Conservation (phyloP, 768 basidiomycete genomes). For the Tricholoma saponaceum region DNA sequence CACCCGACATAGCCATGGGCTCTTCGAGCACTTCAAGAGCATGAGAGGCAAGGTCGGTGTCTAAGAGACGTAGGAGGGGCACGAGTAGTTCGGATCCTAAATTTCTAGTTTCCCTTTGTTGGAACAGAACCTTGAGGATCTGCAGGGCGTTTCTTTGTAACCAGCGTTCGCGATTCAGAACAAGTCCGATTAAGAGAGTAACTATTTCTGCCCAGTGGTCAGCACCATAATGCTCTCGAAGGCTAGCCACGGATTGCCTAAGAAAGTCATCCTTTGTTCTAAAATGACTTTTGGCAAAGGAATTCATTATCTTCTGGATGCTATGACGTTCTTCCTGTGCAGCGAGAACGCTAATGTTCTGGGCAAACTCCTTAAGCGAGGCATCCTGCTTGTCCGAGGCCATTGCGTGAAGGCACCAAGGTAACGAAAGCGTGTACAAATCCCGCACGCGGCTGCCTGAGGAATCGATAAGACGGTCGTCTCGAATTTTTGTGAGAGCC, state of each 20-base stretch:
- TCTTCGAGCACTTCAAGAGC: slow-evolving; percentile 94
- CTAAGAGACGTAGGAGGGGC: slow-evolving; percentile 86
- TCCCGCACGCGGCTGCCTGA: slow-evolving; percentile 73
- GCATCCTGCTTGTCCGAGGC: slow-evolving; percentile 55
- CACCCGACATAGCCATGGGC: slow-evolving; percentile 75
- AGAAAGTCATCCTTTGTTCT: slow-evolving; percentile 92
- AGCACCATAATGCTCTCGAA: slow-evolving; percentile 80
- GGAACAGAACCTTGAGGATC: slow-evolving; percentile 84
- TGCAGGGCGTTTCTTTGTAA: slow-evolving; percentile 80
- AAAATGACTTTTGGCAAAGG: slow-evolving; percentile 84
- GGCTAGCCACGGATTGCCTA: slow-evolving; percentile 78
- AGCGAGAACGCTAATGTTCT: slow-evolving; percentile 69
- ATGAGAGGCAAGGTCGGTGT: slow-evolving; percentile 78
- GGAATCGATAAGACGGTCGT: slow-evolving; percentile 65
- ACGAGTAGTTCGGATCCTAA: slow-evolving; percentile 86
- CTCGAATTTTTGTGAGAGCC: slow-evolving; percentile 54
- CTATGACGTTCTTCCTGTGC: slow-evolving; percentile 68
- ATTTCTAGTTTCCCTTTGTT: slow-evolving; percentile 75
- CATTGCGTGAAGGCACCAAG: slow-evolving; percentile 87
- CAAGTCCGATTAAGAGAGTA: slow-evolving; percentile 80
- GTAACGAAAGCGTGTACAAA: slow-evolving; percentile 76
- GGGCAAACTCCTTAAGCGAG: slow-evolving; percentile 64
- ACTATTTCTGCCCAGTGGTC: slow-evolving; percentile 79
- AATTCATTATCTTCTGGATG: slow-evolving; percentile 84
- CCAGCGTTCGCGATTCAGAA: slow-evolving; percentile 82